A percentile compares a stretch with the other conserved stretches of the same genome.
Evolutionary conservation across 1,284 basidiomycete genomes (phyloP).

Genomic region (Austroboletus olivaceoglutinosus): DNA sequence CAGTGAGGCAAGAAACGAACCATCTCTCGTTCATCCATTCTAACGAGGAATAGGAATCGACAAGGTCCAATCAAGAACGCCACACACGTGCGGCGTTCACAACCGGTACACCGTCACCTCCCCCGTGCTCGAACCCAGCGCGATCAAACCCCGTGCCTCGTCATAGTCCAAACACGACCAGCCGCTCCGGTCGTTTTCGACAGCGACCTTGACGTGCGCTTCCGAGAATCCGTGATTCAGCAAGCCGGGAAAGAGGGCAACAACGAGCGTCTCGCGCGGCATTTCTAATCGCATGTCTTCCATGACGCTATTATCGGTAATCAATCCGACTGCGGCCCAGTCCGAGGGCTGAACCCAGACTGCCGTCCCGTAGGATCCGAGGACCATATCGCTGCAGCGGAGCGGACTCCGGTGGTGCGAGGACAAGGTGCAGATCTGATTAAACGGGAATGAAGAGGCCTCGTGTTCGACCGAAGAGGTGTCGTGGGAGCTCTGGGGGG

Average conservation of each 20-base stretch:
- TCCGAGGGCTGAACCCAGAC: slow-evolving; percentile 58
- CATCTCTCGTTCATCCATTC: neutral
- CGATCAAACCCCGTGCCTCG: slow-evolving; percentile 51
- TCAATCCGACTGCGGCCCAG: slow-evolving; percentile 37
- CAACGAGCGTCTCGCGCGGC: slow-evolving; percentile 43
- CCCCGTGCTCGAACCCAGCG: slow-evolving; percentile 49
- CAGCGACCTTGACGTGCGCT: slow-evolving; percentile 23
- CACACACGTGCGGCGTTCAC: slow-evolving; percentile 16
- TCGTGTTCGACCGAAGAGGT: slow-evolving; percentile 30
- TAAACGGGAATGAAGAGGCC: slow-evolving; percentile 38
- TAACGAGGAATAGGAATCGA: neutral
- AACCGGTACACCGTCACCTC: slow-evolving; percentile 44
- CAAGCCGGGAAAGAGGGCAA: slow-evolving; percentile 49
- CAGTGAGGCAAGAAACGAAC: neutral
- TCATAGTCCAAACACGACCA: slow-evolving; percentile 62
- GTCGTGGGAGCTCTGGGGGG: slow-evolving; percentile 1
- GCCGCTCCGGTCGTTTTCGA: slow-evolving; percentile 35
- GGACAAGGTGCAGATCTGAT: slow-evolving; percentile 33
- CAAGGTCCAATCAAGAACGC: neutral
- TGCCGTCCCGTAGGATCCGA: slow-evolving; percentile 54
- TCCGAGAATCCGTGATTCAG: slow-evolving; percentile 23
- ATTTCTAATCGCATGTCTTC: slow-evolving; percentile 13
- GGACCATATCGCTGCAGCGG: slow-evolving; percentile 48
- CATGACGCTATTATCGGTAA: slow-evolving; percentile 20
- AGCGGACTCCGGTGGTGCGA: slow-evolving; percentile 44